Evolutionary conservation across 306 rosid genomes (phyloP).

Genomic region (Ammopiptanthus mongolicus): DNA sequence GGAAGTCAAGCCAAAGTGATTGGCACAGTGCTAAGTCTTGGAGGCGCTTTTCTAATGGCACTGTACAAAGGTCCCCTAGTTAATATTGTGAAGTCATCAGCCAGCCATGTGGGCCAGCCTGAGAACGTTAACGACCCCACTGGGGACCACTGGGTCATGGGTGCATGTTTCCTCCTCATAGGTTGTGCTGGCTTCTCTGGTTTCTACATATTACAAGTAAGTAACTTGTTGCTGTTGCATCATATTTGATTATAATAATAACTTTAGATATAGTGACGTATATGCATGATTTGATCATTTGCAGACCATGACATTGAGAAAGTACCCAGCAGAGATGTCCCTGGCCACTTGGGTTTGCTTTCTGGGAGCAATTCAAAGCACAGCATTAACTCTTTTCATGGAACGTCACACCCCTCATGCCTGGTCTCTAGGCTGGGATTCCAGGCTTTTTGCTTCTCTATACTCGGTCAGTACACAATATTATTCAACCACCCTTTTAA

Average conservation of each 20-base stretch:
- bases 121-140: constrained; percentile 30
- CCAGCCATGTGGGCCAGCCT: not conserved
- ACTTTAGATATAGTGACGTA: not conserved
- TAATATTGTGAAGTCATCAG: constrained; percentile 8
- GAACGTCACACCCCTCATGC: constrained; percentile 39
- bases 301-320: constrained; percentile 61
- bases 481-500: not conserved
- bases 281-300: not conserved
- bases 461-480: constrained; percentile 51
- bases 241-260: too few relatives aligned
- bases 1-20: constrained; percentile 59
- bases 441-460: constrained; percentile 44
- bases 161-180: constrained; percentile 51
- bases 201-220: constrained; percentile 60
- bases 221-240: not conserved
- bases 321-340: constrained; percentile 67
- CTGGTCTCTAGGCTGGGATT: constrained; percentile 52
- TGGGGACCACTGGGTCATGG: constrained; percentile 39
- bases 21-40: constrained; percentile 57
- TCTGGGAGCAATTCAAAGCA: constrained; percentile 53
- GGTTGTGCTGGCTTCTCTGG: constrained; percentile 66
- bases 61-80: constrained; percentile 68
- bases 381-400: constrained; percentile 34
- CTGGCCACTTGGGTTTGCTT: constrained; percentile 65
- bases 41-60: constrained; percentile 78